Percentiles rank a stretch among this genome's conserved stretches.
These are phyloP conservation scores for Daldinia eschscholtzii DNA, from an alignment of 2,329 filamentous ascomycete species.

Conservation along the genomic window DNA sequence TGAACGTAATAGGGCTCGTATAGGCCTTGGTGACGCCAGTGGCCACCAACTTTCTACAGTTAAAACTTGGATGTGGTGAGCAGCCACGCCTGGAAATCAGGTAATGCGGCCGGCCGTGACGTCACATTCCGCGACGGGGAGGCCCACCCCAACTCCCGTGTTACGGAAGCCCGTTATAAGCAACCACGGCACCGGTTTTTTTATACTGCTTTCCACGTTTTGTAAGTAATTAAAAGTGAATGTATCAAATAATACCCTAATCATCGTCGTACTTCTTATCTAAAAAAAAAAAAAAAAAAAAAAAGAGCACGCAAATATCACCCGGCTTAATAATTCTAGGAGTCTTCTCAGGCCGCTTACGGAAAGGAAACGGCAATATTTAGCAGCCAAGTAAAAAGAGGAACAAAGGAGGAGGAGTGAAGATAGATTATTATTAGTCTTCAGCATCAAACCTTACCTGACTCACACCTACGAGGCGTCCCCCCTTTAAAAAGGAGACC, in stretches of 20 bases:
- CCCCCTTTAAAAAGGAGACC: background rate
- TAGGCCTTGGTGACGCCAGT: conserved; percentile 38
- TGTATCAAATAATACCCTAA: background rate
- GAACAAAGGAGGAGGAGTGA: background rate
- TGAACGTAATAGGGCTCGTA: conserved; percentile 29
- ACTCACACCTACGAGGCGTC: background rate
- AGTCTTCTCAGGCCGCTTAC: background rate
- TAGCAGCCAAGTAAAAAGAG: background rate
- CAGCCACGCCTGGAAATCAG: conserved; percentile 36
- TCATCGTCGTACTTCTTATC: background rate
- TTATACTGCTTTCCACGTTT: background rate
- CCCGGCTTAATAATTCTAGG: background rate
- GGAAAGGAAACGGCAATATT: background rate
- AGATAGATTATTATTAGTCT: background rate
- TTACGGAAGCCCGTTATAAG: conserved; percentile 39
- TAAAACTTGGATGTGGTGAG: conserved; percentile 38
- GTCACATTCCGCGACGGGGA: conserved; percentile 36
- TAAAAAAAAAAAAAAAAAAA: background rate
- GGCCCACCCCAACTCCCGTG: conserved; percentile 22
- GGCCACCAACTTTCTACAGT: conserved; percentile 22
- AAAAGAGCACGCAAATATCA: background rate
- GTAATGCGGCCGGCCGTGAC: conserved; percentile 34
- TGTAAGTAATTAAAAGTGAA: background rate
- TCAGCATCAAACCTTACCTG: background rate
- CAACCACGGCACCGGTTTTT: conserved; percentile 26